Conservation (phyloP, 495 filamentous ascomycete species). For the Lasiosphaeria hispida region DNA sequence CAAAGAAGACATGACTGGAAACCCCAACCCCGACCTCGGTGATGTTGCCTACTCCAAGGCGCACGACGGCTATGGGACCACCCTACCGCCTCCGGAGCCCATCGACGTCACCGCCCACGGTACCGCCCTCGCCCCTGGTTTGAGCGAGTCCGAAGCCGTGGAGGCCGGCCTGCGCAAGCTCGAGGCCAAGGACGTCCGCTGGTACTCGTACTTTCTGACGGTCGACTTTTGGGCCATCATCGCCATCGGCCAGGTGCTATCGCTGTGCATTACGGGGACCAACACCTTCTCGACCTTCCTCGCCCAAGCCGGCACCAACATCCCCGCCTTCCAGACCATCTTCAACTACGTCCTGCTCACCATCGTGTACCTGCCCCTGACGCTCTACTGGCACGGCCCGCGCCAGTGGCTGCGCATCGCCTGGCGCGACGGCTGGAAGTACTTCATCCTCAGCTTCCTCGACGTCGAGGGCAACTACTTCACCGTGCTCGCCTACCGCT, state of each 20-base stretch:
- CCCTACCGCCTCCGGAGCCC: conserved; percentile 2
- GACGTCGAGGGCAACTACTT: conserved; percentile 99
- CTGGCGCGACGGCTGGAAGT: conserved; percentile 80
- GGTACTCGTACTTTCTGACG: conserved; percentile 79
- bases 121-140: conserved; percentile 17
- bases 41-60: conserved; percentile 15
- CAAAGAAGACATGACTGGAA: conserved; percentile 11
- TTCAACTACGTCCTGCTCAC: conserved; percentile 90
- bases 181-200: conserved; percentile 51
- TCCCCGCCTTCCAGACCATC: conserved; percentile 96
- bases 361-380: conserved; percentile 76
- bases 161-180: conserved; percentile 41
- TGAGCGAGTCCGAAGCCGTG: conserved; percentile 28
- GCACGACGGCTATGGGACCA: conserved; percentile 17
- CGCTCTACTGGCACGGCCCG: conserved; percentile 76
- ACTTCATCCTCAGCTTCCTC: conserved; percentile 85
- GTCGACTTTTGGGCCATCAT: conserved; percentile 84
- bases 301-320: conserved; percentile 62
- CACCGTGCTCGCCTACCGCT: conserved; percentile 88
- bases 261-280: conserved; percentile 83
- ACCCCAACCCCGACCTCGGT: conserved; percentile 3
- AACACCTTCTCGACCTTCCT: conserved; percentile 87
- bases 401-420: conserved; percentile 65
- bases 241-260: conserved; percentile 77
- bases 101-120: too few species aligned